Evolutionary conservation across 2,329 filamentous ascomycete species (phyloP).

Genomic region (Setomelanomma holmii): DNA sequence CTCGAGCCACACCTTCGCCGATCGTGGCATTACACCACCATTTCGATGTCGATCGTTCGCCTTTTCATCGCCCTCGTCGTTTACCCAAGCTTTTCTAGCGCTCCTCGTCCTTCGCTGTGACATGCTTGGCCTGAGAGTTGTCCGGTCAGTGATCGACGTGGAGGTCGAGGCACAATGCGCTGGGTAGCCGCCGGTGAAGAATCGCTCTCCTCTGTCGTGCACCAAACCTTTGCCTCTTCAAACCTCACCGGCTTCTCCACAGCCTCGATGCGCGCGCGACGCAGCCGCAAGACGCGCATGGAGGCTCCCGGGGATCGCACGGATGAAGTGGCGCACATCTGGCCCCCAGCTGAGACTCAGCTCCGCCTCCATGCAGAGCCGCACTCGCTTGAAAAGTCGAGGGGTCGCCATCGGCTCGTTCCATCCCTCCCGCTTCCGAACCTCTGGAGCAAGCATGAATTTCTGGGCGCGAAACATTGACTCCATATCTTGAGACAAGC

Average conservation of each 20-base stretch:
- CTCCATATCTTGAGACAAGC: not conserved
- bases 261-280: not conserved
- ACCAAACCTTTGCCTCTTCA: not conserved
- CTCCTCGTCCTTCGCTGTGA: too few species aligned
- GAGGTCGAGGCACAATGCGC: too few species aligned
- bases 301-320: conserved; percentile 12
- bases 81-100: too few species aligned
- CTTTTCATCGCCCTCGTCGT: too few species aligned
- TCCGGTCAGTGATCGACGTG: too few species aligned
- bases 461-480: too few species aligned
- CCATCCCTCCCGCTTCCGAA: conserved; percentile 10
- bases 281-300: conserved; percentile 3
- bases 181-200: too few species aligned
- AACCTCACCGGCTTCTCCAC: not conserved
- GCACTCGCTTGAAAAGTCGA: conserved; percentile 25
- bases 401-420: conserved; percentile 12
- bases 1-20: too few species aligned
- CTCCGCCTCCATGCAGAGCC: conserved; percentile 31
- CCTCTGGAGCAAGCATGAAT: not conserved
- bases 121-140: too few species aligned
- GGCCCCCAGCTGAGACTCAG: conserved; percentile 23
- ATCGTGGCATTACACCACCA: too few species aligned
- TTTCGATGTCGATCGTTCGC: too few species aligned
- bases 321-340: conserved; percentile 28
- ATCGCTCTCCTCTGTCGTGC: not conserved